A percentile compares a stretch with the other conserved stretches of the same genome.
Conservation (phyloP, 2,329 filamentous ascomycete species). For the Fusarium nodosum region DNA sequence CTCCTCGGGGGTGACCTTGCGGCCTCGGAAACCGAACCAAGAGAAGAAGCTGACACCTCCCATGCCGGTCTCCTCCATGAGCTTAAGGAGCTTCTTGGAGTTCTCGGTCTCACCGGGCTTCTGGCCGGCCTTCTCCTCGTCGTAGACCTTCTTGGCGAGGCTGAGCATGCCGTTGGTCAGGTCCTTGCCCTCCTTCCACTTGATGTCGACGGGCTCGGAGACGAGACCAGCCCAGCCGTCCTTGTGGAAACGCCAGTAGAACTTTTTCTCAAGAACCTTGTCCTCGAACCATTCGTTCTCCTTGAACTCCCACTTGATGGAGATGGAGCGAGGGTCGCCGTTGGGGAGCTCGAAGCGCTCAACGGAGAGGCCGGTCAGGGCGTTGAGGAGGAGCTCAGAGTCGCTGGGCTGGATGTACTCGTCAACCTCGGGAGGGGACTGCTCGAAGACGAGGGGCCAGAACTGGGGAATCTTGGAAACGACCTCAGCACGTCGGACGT, state of each 20-base stretch:
- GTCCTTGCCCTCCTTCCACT: slow-evolving; percentile 86
- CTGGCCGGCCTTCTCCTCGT: slow-evolving; percentile 65
- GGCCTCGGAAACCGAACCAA: slow-evolving; percentile 85
- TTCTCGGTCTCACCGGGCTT: slow-evolving; percentile 59
- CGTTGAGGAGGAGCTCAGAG: slow-evolving; percentile 76
- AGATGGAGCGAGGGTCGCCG: slow-evolving; percentile 85
- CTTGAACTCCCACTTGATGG: slow-evolving; percentile 81
- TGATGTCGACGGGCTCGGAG: slow-evolving; percentile 88
- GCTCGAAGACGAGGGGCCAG: slow-evolving; percentile 94
- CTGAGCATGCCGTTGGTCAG: slow-evolving; percentile 84
- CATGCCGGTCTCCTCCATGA: slow-evolving; percentile 72
- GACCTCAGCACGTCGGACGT: slow-evolving; percentile 79
- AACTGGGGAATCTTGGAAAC: slow-evolving; percentile 84
- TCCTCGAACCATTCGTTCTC: slow-evolving; percentile 88
- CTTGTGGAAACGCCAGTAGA: slow-evolving; percentile 81
- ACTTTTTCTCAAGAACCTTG: slow-evolving; percentile 86
- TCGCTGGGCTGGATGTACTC: slow-evolving; percentile 88
- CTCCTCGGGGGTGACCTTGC: slow-evolving; percentile 79
- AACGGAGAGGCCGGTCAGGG: slow-evolving; percentile 78
- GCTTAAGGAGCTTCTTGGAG: slow-evolving; percentile 65
- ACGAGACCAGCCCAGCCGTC: slow-evolving; percentile 82
- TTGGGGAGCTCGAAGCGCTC: slow-evolving; percentile 82
- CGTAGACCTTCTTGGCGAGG: slow-evolving; percentile 77
- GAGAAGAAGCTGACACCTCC: slow-evolving; percentile 85
- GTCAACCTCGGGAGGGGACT: slow-evolving; percentile 87